These are phyloP conservation scores for Trichosanthes truncata DNA, from an alignment of 306 rosid genomes.

Conservation along the genomic window DNA sequence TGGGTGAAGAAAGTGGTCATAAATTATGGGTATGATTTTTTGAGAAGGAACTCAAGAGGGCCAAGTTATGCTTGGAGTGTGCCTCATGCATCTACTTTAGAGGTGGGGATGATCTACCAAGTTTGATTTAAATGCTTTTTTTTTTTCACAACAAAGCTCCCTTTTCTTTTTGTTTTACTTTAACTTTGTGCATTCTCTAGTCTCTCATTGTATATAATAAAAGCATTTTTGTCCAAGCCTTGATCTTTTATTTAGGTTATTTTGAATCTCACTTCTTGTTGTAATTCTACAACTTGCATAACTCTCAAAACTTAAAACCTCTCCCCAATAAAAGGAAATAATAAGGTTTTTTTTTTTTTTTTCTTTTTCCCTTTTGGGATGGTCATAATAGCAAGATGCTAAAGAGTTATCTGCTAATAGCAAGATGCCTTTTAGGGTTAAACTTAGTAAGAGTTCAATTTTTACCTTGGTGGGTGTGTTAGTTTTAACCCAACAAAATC, in stretches of 20 bases:
- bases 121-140: slow-evolving; percentile 23
- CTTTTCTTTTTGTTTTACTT: slow-evolving; percentile 20
- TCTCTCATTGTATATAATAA: slow-evolving; percentile 10
- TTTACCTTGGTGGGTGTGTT: not conserved
- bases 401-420: too few species aligned
- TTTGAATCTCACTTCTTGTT: not conserved
- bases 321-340: not conserved
- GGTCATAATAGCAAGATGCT: not conserved
- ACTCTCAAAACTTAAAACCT: too few species aligned
- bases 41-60: slow-evolving; percentile 88
- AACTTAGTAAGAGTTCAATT: not conserved
- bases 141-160: too few species aligned
- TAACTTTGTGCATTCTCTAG: slow-evolving; percentile 2
- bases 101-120: slow-evolving; percentile 89
- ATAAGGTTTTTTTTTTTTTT: not conserved
- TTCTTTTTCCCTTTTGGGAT: not conserved
- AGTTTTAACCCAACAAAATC: not conserved
- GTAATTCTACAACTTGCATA: too few species aligned
- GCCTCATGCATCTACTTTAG: slow-evolving; percentile 91
- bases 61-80: slow-evolving; percentile 73
- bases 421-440: not conserved
- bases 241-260: not conserved
- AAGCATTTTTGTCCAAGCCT: slow-evolving; percentile 3
- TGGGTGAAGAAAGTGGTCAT: slow-evolving; percentile 66
- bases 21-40: slow-evolving; percentile 77